These are phyloP conservation scores for Nicotiana tomentosiformis DNA, from an alignment of 257 asterid genomes.

Conservation along the genomic window DNA sequence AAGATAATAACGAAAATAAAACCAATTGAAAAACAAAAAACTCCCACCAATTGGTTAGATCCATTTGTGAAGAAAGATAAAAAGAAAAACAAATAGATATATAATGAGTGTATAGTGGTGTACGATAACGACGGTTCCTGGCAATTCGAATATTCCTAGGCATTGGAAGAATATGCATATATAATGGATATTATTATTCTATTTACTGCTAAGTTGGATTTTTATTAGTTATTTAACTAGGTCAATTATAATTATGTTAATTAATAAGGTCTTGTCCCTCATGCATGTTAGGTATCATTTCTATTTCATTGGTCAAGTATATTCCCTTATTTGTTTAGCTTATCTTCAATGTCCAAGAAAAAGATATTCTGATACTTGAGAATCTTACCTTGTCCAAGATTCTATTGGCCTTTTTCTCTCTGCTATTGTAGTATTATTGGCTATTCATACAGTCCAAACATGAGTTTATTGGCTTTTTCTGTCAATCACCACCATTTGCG, in stretches of 20 bases:
- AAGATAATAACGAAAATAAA: no score
- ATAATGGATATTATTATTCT: slow-evolving; percentile 1
- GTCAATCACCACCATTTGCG: neutral
- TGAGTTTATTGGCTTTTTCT: neutral
- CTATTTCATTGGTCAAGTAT: slow-evolving; percentile 25
- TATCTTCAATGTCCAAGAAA: slow-evolving; percentile 20
- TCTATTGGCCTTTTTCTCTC: slow-evolving; percentile 5
- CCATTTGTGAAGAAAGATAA: neutral
- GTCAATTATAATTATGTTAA: slow-evolving; percentile 25
- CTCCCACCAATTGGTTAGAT: neutral
- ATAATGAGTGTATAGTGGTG: neutral
- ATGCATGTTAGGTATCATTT: slow-evolving; percentile 7
- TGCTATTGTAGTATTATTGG: neutral
- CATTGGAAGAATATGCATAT: slow-evolving; percentile 26
- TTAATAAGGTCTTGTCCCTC: neutral
- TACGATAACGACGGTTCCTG: neutral
- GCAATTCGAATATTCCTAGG: slow-evolving; percentile 32
- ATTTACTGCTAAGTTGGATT: neutral
- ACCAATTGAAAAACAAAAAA: no score
- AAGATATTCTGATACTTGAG: slow-evolving; percentile 34
- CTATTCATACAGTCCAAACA: neutral
- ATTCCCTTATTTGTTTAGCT: slow-evolving; percentile 16
- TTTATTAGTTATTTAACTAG: slow-evolving; percentile 17
- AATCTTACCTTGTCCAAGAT: slow-evolving; percentile 38
- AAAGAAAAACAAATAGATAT: neutral